phyloP scores from a whole-genome alignment of 1,139 yeast species.

The Saccharomyces hybrid region DNA sequence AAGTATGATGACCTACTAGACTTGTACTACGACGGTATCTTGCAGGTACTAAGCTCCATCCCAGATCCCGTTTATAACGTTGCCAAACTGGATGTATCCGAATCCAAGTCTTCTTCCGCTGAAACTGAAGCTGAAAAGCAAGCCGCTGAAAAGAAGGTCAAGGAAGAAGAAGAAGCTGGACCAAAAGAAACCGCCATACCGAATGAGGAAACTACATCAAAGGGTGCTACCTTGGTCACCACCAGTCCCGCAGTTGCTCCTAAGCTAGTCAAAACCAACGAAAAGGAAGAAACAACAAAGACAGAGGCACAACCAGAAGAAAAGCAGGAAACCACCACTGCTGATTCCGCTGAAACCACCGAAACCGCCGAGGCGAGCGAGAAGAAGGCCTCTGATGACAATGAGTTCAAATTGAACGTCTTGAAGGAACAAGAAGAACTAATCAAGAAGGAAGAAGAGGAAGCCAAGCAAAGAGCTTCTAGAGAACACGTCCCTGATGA shows the following conservation, averaged over 20 bases:
- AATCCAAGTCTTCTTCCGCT: conserved; percentile 16
- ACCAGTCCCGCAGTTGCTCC: conserved; percentile 47
- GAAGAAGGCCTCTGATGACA: conserved; percentile 27
- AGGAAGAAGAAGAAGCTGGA: conserved; percentile 3
- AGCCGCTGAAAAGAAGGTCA: conserved; percentile 3
- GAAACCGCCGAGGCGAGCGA: conserved; percentile 9
- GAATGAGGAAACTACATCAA: conserved; percentile 35
- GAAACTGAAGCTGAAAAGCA: conserved; percentile 5
- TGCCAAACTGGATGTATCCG: conserved; percentile 79
- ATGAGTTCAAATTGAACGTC: conserved; percentile 80
- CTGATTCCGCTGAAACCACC: conserved; percentile 3
- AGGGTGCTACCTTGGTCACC: conserved; percentile 35
- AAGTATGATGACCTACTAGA: conserved; percentile 48
- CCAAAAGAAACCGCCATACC: conserved; percentile 6
- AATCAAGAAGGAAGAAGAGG: conserved; percentile 80
- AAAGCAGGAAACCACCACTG: conserved; percentile 1
- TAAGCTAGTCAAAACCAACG: neutral
- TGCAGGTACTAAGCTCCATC: conserved; percentile 79
- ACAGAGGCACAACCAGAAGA: neutral
- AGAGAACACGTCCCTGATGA: conserved; percentile 70
- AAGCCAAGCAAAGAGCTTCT: conserved; percentile 60
- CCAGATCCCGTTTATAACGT: conserved; percentile 96
- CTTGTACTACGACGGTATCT: conserved; percentile 69
- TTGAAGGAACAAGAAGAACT: conserved; percentile 93
- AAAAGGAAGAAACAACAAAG: neutral